Conservation (phyloP, 306 rosid species). For the Luffa aegyptiaca region DNA sequence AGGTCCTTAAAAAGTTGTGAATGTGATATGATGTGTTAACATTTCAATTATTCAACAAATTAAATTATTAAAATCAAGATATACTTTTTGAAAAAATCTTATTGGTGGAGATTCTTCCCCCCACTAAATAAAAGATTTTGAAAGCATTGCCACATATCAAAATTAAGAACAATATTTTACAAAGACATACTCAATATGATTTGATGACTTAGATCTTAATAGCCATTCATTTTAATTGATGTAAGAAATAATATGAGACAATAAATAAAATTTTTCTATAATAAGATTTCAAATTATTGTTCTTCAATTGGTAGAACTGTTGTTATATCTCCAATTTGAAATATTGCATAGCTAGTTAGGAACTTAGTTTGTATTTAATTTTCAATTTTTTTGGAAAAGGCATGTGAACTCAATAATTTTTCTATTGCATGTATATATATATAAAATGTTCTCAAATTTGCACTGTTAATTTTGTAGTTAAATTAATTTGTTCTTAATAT, state of each 20-base stretch:
- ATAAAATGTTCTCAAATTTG: too few relatives aligned
- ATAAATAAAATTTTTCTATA: background rate
- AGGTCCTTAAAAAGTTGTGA: background rate
- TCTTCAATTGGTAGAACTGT: background rate
- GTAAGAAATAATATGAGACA: too few relatives aligned
- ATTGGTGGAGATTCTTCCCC: background rate
- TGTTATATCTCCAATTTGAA: background rate
- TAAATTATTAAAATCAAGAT: background rate
- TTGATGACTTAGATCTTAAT: background rate
- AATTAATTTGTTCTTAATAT: too few relatives aligned
- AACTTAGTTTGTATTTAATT: too few relatives aligned
- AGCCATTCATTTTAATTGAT: too few relatives aligned
- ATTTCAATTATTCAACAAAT: background rate
- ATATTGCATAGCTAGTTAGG: background rate
- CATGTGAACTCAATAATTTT: background rate
- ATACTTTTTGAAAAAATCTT: background rate
- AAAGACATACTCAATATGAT: background rate
- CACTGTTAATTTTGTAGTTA: too few relatives aligned
- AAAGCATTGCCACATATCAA: background rate
- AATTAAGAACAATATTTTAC: background rate
- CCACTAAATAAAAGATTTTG: background rate
- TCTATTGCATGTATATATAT: too few relatives aligned
- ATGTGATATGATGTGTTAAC: background rate
- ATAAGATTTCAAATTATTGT: too few relatives aligned
- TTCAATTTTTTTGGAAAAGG: background rate